Evolutionary conservation across 2,329 filamentous ascomycete genomes (phyloP).

Genomic region (Colletotrichum sp.): DNA sequence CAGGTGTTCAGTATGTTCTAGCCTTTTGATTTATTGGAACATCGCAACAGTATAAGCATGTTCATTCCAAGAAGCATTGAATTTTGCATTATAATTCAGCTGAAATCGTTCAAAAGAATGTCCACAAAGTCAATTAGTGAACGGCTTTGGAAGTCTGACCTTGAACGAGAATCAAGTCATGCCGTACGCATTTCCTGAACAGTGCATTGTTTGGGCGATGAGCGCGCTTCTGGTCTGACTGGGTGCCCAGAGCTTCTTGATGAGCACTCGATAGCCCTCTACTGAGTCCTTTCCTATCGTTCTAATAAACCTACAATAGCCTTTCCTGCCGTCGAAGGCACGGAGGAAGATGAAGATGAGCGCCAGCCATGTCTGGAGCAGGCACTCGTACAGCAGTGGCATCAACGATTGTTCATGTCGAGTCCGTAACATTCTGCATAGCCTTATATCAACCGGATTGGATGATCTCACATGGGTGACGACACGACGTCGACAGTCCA

Average conservation of each 20-base stretch:
- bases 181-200: background rate
- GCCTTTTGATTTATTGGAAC: background rate
- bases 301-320: background rate
- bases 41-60: background rate
- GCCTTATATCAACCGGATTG: background rate
- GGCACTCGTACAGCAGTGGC: background rate
- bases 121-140: background rate
- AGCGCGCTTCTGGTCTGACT: background rate
- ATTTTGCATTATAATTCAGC: background rate
- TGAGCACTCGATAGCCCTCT: background rate
- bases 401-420: background rate
- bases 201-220: background rate
- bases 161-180: background rate
- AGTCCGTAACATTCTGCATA: background rate
- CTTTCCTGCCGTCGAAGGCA: no score
- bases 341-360: background rate
- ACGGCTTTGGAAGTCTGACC: background rate
- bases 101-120: rapidly evolving
- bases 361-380: no score
- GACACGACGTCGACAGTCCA: background rate
- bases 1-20: background rate
- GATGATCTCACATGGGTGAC: background rate
- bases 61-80: background rate
- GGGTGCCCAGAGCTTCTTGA: background rate
- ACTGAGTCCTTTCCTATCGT: background rate